Evolutionary conservation across 371 early-diverging fungal species (phyloP).

Genomic region (Circinella minor): DNA sequence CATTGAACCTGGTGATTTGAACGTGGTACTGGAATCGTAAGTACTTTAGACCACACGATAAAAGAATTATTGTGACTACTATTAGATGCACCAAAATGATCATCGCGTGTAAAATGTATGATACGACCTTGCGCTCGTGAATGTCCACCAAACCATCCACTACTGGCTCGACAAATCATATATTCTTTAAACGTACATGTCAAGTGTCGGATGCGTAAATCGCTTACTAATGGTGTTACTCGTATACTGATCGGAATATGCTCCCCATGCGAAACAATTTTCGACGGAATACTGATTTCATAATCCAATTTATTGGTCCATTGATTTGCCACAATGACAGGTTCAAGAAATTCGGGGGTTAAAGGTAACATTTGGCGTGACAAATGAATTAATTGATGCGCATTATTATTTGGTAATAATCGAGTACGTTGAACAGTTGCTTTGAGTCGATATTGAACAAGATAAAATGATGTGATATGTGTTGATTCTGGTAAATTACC

Average conservation of each 20-base stretch:
- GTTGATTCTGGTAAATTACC: slow-evolving; percentile 48
- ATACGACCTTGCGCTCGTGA: slow-evolving; percentile 40
- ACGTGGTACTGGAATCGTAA: slow-evolving; percentile 29
- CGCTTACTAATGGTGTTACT: slow-evolving; percentile 35
- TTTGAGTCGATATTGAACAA: slow-evolving; percentile 45
- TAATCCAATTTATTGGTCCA: slow-evolving; percentile 51
- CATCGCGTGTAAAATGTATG: slow-evolving; percentile 30
- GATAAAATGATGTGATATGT: slow-evolving; percentile 36
- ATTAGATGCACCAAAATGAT: slow-evolving; percentile 25
- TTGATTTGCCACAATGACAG: slow-evolving; percentile 36
- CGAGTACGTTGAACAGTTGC: slow-evolving; percentile 39
- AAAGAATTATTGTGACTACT: slow-evolving; percentile 14
- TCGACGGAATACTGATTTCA: slow-evolving; percentile 46
- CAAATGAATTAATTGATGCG: slow-evolving; percentile 24
- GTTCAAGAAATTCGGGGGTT: slow-evolving; percentile 37
- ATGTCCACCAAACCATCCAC: slow-evolving; percentile 36
- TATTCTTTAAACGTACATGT: slow-evolving; percentile 48
- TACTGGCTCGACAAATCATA: slow-evolving; percentile 34
- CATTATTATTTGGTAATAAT: slow-evolving; percentile 34
- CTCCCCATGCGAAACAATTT: slow-evolving; percentile 42
- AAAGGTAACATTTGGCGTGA: slow-evolving; percentile 34
- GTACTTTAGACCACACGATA: slow-evolving; percentile 36
- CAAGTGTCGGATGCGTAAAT: slow-evolving; percentile 34
- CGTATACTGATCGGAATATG: slow-evolving; percentile 39
- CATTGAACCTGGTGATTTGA: slow-evolving; percentile 34